These are phyloP conservation scores for Flaveria linearis DNA, from an alignment of 129 eudicot species.

Conservation along the genomic window DNA sequence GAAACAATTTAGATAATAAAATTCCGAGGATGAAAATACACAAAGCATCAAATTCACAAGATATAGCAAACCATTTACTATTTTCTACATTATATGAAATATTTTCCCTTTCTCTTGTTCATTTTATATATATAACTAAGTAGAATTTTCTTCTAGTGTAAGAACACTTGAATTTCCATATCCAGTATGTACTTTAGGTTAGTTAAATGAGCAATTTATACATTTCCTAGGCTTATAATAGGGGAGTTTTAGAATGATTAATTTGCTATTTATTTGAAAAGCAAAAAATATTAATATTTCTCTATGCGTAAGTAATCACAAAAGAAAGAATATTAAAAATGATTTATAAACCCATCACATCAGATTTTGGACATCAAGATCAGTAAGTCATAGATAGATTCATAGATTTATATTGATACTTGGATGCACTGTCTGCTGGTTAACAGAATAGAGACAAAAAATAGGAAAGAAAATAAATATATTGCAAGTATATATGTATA, in stretches of 20 bases:
- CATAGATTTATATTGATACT: not conserved
- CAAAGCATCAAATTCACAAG: not conserved
- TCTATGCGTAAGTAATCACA: not conserved
- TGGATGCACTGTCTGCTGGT: not conserved
- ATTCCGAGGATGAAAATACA: slow-evolving; percentile 8
- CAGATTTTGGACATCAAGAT: not conserved
- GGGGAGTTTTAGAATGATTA: not conserved
- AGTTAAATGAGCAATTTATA: not conserved
- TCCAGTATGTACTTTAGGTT: slow-evolving; percentile 11
- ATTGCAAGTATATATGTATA: not conserved
- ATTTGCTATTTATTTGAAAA: not conserved
- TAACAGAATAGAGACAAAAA: not conserved
- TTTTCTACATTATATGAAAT: not conserved
- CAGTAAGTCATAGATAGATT: not conserved
- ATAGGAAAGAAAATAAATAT: not conserved
- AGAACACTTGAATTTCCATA: not conserved
- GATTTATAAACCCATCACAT: not conserved
- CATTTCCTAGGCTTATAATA: not conserved
- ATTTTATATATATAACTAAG: not conserved
- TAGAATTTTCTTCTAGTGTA: not conserved
- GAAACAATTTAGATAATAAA: slow-evolving; percentile 14
- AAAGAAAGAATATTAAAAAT: not conserved
- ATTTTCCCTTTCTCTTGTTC: not conserved
- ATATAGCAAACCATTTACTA: not conserved
- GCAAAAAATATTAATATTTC: not conserved